Evolutionary conservation across 1,139 yeast species (phyloP), one percentile per base, ranked within the genome.

Genomic region (Zygosaccharomyces sapae): DNA sequence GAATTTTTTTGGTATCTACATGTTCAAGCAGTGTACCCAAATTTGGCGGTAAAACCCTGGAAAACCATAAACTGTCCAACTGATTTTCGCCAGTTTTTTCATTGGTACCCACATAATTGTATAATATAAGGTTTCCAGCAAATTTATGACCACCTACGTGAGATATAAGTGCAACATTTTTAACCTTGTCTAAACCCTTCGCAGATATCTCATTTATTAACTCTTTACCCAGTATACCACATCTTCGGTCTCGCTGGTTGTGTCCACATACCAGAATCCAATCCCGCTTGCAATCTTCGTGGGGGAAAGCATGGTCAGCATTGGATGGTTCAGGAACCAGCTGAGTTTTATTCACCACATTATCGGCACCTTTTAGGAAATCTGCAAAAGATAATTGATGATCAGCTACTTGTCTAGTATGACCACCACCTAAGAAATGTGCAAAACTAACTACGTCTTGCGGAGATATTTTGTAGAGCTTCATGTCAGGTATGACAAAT

Each of bases 121-220:
- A 60, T 13, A 52, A 35, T 9, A 57, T 53, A 12, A 61, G 33
- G 38, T 61, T 61, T 2, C 65, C 65, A 3, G 65, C 65, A 47
- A 48, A 58, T 36, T 56, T 57, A 41, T 61, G 65, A 3, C 65
- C 65, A 3, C 65, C 63, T 10, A 61, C 49, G 38, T 61, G 65
- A 9, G 65, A 61, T 9, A 58, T 46, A 5, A 59, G 30, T 2
- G 55, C 65, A 29, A 52, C 37, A 30, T 51, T 49, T 24, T 34
- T 47, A 7, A 47, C 43, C 4, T 33, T 18, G 9, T 38, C 27
- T 13, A 43, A 35, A 3, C 18, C 20, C 24, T 45, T 46, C 2
- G 45, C 12, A 30, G 44, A 18, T 10, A 48, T 36, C 20, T 47
- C 46, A 12, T 44, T 38, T 10, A 54, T 13, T 4, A 57, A 33